Percentiles rank a stretch among this genome's conserved stretches.
These are phyloP conservation scores for Annona cherimola DNA, from an alignment of 164 flowering plant genomes.

Conservation along the genomic window DNA sequence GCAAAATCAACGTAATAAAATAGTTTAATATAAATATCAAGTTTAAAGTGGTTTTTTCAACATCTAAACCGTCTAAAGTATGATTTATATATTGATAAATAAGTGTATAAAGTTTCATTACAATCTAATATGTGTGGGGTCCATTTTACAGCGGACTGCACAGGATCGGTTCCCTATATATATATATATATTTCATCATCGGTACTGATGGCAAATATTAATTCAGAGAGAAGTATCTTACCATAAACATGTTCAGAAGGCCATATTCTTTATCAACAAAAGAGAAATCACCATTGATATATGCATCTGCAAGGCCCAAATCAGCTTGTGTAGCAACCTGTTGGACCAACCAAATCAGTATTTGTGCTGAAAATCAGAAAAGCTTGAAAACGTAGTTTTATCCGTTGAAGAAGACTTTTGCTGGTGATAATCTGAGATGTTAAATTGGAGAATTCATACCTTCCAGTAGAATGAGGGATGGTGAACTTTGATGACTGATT, in stretches of 20 bases:
- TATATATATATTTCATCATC: no score
- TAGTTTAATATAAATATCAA: no score
- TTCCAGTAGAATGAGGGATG: conserved; percentile 88
- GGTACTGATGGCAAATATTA: neutral
- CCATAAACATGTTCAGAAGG: conserved; percentile 70
- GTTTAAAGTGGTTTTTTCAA: no score
- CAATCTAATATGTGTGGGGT: no score
- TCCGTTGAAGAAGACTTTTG: neutral
- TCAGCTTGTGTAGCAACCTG: conserved; percentile 85
- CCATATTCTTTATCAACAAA: conserved; percentile 78
- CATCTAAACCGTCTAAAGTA: no score
- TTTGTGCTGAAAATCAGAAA: neutral
- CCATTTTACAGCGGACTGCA: no score
- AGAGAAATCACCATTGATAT: conserved; percentile 77
- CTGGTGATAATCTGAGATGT: neutral
- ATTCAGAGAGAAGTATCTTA: conserved; percentile 14
- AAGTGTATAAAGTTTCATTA: no score
- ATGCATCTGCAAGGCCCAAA: conserved; percentile 97
- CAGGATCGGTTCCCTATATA: no score
- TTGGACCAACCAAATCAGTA: conserved; percentile 5
- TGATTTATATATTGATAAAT: no score
- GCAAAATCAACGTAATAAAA: no score
- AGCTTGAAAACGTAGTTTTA: neutral
- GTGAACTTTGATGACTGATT: conserved; percentile 56
- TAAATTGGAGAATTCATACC: conserved; percentile 29